phyloP scores from a whole-genome alignment of 306 rosid genomes.

The Pterocarpus macrocarpus region DNA sequence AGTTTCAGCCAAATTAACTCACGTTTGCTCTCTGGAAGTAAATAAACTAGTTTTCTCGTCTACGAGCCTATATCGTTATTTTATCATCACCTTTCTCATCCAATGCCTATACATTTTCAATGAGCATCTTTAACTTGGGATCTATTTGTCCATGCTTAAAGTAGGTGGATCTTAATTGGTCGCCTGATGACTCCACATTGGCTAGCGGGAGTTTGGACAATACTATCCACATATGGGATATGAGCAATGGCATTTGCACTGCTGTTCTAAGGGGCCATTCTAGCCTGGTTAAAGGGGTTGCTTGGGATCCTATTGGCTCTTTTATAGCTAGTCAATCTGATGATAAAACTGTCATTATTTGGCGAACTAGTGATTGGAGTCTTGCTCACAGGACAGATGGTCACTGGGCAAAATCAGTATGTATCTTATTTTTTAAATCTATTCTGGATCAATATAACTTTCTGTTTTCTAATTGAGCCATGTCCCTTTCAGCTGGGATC shows the following conservation, averaged over 20 bases:
- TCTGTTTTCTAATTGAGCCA: constrained; percentile 48
- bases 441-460: constrained; percentile 35
- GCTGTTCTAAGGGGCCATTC: constrained; percentile 99
- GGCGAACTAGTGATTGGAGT: constrained; percentile 99
- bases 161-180: constrained; percentile 99
- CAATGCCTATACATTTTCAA: constrained; percentile 32
- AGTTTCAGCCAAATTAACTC: constrained; percentile 24
- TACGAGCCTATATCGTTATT: constrained; percentile 12
- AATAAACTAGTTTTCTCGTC: background rate
- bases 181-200: constrained; percentile 95
- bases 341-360: constrained; percentile 96
- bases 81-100: constrained; percentile 25
- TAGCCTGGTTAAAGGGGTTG: constrained; percentile 95
- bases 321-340: constrained; percentile 99
- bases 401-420: constrained; percentile 96
- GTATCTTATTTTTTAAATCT: constrained; percentile 49
- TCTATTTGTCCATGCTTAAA: constrained; percentile 76
- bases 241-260: constrained; percentile 93
- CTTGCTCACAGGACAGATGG: constrained; percentile 98
- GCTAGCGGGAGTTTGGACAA: constrained; percentile 99
- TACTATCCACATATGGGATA: constrained; percentile 94
- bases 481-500: constrained; percentile 88
- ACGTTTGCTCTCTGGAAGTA: constrained; percentile 29
- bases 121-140: constrained; percentile 65
- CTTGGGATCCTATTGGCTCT: constrained; percentile 99